Percentiles rank a stretch among this genome's conserved stretches.
Conservation (phyloP, 371 early-diverging fungal species). For the Nosema muscidifuracis region DNA sequence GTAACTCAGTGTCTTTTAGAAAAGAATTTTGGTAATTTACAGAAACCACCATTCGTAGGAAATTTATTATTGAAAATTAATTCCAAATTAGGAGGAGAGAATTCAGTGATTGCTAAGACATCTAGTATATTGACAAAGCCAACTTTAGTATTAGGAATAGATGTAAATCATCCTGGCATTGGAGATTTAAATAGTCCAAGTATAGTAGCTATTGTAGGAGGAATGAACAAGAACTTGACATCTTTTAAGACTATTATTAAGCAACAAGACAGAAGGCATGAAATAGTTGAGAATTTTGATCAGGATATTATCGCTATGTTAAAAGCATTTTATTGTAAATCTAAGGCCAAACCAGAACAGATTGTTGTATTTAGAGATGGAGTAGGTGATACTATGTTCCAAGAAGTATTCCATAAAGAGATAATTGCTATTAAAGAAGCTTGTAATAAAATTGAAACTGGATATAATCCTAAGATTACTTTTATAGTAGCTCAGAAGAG, state of each 20-base stretch:
- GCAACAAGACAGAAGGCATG: conserved; percentile 72
- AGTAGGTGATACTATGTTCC: conserved; percentile 79
- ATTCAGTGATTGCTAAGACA: conserved; percentile 55
- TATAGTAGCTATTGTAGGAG: conserved; percentile 76
- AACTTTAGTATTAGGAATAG: conserved; percentile 85
- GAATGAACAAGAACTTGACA: conserved; percentile 76
- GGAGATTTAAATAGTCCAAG: conserved; percentile 67
- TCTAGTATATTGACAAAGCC: conserved; percentile 63
- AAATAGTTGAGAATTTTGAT: conserved; percentile 73
- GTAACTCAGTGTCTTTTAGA: conserved; percentile 80
- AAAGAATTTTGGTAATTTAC: conserved; percentile 67
- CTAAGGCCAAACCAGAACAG: conserved; percentile 66
- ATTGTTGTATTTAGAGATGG: conserved; percentile 86
- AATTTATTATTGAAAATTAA: conserved; percentile 78
- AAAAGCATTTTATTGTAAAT: conserved; percentile 6
- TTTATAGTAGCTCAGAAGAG: conserved; percentile 86
- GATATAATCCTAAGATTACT: conserved; percentile 74
- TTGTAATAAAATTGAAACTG: conserved; percentile 66
- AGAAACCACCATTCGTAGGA: conserved; percentile 68
- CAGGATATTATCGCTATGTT: conserved; percentile 24
- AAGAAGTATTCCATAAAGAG: conserved; percentile 70
- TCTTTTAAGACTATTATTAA: conserved; percentile 63
- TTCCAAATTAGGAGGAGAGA: conserved; percentile 74
- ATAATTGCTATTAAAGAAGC: conserved; percentile 71
- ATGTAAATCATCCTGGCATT: conserved; percentile 69